Base-by-base conservation (phyloP, 495 filamentous ascomycete genomes). In the Aspergillus indologenus region DNA sequence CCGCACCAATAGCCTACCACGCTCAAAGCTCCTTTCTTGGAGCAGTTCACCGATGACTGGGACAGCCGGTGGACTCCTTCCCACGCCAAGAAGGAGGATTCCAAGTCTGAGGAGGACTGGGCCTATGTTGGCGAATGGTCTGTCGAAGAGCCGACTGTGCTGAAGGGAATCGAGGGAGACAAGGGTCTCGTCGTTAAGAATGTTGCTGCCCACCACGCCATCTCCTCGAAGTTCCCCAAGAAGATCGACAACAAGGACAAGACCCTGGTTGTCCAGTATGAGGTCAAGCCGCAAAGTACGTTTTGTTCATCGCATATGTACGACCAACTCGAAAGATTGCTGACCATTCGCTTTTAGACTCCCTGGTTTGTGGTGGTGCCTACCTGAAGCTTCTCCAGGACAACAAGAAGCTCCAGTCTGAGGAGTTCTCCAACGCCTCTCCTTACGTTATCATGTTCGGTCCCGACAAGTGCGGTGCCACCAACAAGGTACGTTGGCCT, bases 381-480 rank as follows among this genome's bases (percentile, higher is more conserved):
- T 99, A 99, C 79, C 81, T 99, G 83, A 99, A 99, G 87, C 91
- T 99, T 63, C 89, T 98, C 63, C 88, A 95, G 62, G 94, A 99
- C 72, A 98, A 91, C 82, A 96, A 92, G 82, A 87, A 90, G 75
- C 90, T 98, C 68, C 91, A 96, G 78, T 83, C 87, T 69, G 94
- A 98, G 56, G 95, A 99, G 79, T 99, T 99, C 83, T 94, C 92
- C 68, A 96, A 99, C 78, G 83, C 87, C 49, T 92, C 93, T 47
- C 95, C 95, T 42, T 99, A 99, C 73, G 90, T 99, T 62, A 95
- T 99, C 81, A 98, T 98, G 95, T 99, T 99, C 75, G 95, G 95
- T 64, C 95, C 95, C 68, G 95, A 99, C 81, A 99, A 97, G 87
- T 99, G 95, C 74, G 95, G 94, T 77, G 85, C 90, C 69, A 98